phyloP scores from a whole-genome alignment of 2,329 filamentous ascomycete genomes.

The Xylariomycetidae sp. region DNA sequence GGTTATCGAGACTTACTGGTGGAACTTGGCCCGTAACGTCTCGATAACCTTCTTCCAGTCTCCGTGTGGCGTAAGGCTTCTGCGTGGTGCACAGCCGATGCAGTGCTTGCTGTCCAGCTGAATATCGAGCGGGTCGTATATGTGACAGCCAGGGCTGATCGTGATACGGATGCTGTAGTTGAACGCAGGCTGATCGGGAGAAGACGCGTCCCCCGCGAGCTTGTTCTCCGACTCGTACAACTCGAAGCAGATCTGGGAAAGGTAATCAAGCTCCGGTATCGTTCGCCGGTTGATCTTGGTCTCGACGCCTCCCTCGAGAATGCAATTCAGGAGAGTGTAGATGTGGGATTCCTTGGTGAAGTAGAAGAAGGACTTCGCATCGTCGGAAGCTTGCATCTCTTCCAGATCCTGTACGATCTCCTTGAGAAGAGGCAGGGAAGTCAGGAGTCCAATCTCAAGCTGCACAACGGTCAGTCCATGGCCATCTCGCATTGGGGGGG shows the following conservation, averaged over 20 bases:
- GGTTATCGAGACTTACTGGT: constrained; percentile 65
- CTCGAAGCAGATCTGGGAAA: constrained; percentile 97
- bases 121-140: constrained; percentile 92
- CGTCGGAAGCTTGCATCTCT: constrained; percentile 90
- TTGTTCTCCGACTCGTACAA: constrained; percentile 90
- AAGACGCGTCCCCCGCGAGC: constrained; percentile 33
- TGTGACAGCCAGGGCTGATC: constrained; percentile 91
- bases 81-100: constrained; percentile 86
- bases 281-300: constrained; percentile 94
- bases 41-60: constrained; percentile 98
- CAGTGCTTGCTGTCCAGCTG: constrained; percentile 94
- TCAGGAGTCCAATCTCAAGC: constrained; percentile 94
- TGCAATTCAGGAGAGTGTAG: constrained; percentile 96
- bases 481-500: background rate
- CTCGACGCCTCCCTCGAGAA: constrained; percentile 91
- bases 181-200: constrained; percentile 64
- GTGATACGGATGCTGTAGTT: constrained; percentile 96
- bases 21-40: constrained; percentile 88
- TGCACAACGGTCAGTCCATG: constrained; percentile 17
- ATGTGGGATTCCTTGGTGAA: constrained; percentile 99
- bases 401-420: constrained; percentile 97
- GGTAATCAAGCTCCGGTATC: constrained; percentile 94
- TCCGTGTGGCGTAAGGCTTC: constrained; percentile 82
- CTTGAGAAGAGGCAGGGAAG: constrained; percentile 85
- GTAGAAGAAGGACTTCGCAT: constrained; percentile 95